Percentiles rank a stretch among this genome's conserved stretches.
phyloP scores from a whole-genome alignment of 352 stramenopile genomes.

The Thalassiosira mediterranea region DNA sequence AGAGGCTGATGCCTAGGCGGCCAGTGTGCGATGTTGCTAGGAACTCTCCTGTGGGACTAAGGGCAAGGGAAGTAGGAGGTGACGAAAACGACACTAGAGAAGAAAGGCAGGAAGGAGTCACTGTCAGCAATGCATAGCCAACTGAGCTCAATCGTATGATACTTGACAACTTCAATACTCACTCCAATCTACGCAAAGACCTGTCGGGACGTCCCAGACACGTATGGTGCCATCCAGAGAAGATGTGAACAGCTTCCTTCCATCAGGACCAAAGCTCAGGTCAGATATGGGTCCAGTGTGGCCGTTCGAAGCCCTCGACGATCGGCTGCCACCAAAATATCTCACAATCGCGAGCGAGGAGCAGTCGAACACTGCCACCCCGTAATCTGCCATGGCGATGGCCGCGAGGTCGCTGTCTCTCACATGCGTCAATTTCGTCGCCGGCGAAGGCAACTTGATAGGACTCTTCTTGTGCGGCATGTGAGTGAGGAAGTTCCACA shows the following conservation, averaged over 20 bases:
- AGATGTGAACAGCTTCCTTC: constrained; percentile 75
- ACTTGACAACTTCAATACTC: constrained; percentile 6
- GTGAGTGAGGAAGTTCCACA: constrained; percentile 79
- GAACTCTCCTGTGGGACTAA: constrained; percentile 95
- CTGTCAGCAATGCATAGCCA: neutral
- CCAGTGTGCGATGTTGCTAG: constrained; percentile 92
- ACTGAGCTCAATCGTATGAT: neutral
- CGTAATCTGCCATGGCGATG: constrained; percentile 73
- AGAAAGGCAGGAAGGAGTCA: neutral
- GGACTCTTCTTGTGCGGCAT: constrained; percentile 79
- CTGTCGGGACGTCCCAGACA: constrained; percentile 94
- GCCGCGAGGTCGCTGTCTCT: constrained; percentile 78
- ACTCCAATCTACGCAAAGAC: constrained; percentile 92
- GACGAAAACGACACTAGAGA: constrained; percentile 89
- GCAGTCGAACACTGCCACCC: constrained; percentile 76
- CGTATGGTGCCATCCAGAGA: constrained; percentile 89
- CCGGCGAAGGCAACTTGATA: constrained; percentile 61
- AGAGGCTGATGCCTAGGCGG: constrained; percentile 92
- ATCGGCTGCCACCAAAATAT: constrained; percentile 61
- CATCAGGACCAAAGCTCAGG: constrained; percentile 74
- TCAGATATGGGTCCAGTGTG: constrained; percentile 75
- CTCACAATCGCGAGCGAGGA: constrained; percentile 68
- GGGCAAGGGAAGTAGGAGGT: constrained; percentile 87
- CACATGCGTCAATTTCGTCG: constrained; percentile 72
- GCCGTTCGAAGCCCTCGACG: constrained; percentile 10